Base-by-base conservation (phyloP, 2,329 filamentous ascomycete genomes). In the Neurospora crassa region DNA sequence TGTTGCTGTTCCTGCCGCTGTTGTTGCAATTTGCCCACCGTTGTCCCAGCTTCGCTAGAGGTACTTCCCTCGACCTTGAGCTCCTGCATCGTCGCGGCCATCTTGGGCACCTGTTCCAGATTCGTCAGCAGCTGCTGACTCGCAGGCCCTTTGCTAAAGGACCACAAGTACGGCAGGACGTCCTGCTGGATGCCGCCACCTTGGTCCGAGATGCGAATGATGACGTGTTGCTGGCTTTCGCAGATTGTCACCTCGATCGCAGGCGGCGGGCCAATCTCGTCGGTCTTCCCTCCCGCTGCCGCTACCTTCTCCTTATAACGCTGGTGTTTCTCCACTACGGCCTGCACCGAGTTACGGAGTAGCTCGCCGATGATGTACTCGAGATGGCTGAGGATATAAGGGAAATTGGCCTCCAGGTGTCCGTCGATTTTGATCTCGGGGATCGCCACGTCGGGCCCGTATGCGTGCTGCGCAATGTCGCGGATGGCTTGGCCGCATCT, bases 361-460 rank as follows among this genome's bases (percentile, higher is more conserved):
- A 99, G 89, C 82, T 99, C 96, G 69, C 96, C 94, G 71, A 99
- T 88, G 76, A 99, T 97, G 81, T 99, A 99, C 82, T 99, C 95
- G 69, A 99, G 87, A 79, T 98, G 96, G 78, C 91, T 96, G 69
- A 97, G 88, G 74, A 99, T 98, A 78, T 97, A 99, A 1, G 96
- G 96, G 78, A 99, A 99, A 41, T 90, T 97, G 5, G 94, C 94
- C 40, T 92, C 89, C 2, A 96, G 85, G 78, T 99, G 94, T 29
- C 96, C 96, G 73, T 91, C 87, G 71, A 99, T 86, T 67, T 87
- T 88, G 80, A 99, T 92, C 74, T 94, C 89, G 5, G 96, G 96
- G 1, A 99, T 87, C 69, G 86, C 83, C 1, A 90, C 86, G 70
- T 90, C 85, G 1, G 90, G 85, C 0, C 92, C 92, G 76, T 96